phyloP scores from a whole-genome alignment of 1,284 basidiomycete genomes.

The Apiotrichum gracile region DNA sequence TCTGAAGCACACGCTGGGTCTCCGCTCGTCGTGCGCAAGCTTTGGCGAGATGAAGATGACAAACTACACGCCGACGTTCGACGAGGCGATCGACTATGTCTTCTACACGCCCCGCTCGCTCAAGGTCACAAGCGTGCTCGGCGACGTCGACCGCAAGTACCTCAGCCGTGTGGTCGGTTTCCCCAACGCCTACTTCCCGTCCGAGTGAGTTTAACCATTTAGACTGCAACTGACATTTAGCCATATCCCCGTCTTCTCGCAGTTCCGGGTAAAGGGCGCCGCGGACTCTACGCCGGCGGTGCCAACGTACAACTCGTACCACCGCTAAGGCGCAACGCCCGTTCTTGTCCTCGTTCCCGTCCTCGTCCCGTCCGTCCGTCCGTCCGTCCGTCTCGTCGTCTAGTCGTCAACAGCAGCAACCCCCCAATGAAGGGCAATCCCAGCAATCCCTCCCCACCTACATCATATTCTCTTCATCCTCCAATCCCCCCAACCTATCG shows the following conservation, averaged over 20 bases:
- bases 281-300: slow-evolving; percentile 52
- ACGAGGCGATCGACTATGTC: slow-evolving; percentile 84
- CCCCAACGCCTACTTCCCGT: slow-evolving; percentile 93
- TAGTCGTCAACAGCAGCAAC: too few species aligned
- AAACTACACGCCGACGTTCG: slow-evolving; percentile 82
- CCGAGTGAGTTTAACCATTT: slow-evolving; percentile 65
- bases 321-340: not conserved
- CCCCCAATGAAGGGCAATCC: too few species aligned
- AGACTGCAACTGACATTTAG: slow-evolving; percentile 21
- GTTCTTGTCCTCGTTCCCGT: not conserved
- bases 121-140: slow-evolving; percentile 77
- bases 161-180: slow-evolving; percentile 90
- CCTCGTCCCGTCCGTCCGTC: not conserved
- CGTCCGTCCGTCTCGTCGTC: not conserved
- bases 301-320: slow-evolving; percentile 13
- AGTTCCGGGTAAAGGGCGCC: slow-evolving; percentile 45
- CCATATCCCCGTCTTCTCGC: slow-evolving; percentile 48
- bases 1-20: slow-evolving; percentile 66
- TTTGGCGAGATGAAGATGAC: slow-evolving; percentile 71
- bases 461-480: too few species aligned
- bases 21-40: slow-evolving; percentile 77
- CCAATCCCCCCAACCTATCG: not conserved
- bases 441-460: too few species aligned
- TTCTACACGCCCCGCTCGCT: slow-evolving; percentile 80
- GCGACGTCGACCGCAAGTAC: slow-evolving; percentile 81